Conservation (phyloP, 768 basidiomycete genomes). For the Vararia minispora region DNA sequence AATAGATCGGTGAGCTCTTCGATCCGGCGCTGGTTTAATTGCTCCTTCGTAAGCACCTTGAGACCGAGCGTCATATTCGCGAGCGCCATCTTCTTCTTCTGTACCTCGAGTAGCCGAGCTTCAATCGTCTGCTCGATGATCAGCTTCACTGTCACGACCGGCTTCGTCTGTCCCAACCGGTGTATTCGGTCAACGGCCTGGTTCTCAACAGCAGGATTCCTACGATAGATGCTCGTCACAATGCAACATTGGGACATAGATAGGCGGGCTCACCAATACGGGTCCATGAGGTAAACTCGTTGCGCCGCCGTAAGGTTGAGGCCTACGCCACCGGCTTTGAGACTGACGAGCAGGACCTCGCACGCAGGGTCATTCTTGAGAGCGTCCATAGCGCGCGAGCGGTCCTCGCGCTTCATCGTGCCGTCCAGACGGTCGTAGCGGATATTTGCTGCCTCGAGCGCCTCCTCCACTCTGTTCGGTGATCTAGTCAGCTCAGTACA, state of each 20-base stretch:
- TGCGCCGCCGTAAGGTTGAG: conserved; percentile 92
- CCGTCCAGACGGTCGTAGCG: conserved; percentile 90
- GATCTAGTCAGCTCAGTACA: conserved; percentile 5
- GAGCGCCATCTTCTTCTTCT: conserved; percentile 87
- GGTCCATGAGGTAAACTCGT: conserved; percentile 93
- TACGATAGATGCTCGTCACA: conserved; percentile 20
- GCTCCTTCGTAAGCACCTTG: conserved; percentile 80
- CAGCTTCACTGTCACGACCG: conserved; percentile 85
- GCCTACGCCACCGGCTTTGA: conserved; percentile 96
- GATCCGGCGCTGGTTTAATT: conserved; percentile 77
- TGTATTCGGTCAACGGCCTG: conserved; percentile 99
- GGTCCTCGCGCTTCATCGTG: conserved; percentile 95
- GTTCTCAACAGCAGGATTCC: conserved; percentile 96
- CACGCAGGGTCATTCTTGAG: conserved; percentile 82
- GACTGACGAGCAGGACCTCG: conserved; percentile 90
- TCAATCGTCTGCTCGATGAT: conserved; percentile 96
- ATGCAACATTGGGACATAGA: conserved; percentile 1
- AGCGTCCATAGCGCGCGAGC: conserved; percentile 84
- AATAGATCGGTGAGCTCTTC: conserved; percentile 80
- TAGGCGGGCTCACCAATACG: conserved; percentile 61
- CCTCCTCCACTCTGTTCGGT: conserved; percentile 77
- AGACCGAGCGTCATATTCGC: conserved; percentile 91
- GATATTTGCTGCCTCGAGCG: conserved; percentile 72
- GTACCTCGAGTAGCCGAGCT: conserved; percentile 83
- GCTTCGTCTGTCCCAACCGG: conserved; percentile 87